phyloP scores from a whole-genome alignment of 306 rosid genomes.

The Castanopsis chinensis region DNA sequence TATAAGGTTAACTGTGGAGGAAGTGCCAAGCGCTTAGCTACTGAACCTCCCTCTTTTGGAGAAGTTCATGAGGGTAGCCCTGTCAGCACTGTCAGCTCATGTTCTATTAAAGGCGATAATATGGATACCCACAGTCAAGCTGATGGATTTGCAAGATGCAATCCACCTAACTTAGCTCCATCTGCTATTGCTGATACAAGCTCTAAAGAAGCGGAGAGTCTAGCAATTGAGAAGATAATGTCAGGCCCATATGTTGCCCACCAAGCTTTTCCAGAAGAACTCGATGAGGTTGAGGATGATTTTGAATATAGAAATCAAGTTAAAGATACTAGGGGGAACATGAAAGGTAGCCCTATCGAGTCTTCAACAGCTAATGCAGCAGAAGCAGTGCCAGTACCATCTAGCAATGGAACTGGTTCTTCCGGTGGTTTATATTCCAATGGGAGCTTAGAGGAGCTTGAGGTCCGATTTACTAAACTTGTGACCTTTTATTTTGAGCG shows the following conservation, averaged over 20 bases:
- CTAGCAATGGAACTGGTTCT: constrained; percentile 32
- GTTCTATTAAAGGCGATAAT: constrained; percentile 40
- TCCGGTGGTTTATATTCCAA: constrained; percentile 29
- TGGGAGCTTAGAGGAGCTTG: constrained; percentile 83
- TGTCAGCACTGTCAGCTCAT: constrained; percentile 41
- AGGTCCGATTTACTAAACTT: constrained; percentile 45
- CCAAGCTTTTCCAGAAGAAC: constrained; percentile 52
- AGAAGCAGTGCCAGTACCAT: constrained; percentile 30
- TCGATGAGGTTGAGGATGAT: constrained; percentile 82
- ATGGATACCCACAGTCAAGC: constrained; percentile 41
- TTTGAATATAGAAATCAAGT: constrained; percentile 38
- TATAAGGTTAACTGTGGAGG: constrained; percentile 72
- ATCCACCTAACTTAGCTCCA: constrained; percentile 21
- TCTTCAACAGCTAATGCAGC: constrained; percentile 37
- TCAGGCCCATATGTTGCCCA: constrained; percentile 52
- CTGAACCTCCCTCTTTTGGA: constrained; percentile 24
- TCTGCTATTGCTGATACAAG: constrained; percentile 27
- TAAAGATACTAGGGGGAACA: constrained; percentile 33
- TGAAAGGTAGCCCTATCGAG: constrained; percentile 29
- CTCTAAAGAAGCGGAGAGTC: constrained; percentile 67
- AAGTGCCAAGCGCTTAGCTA: constrained; percentile 40
- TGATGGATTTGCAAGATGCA: constrained; percentile 33
- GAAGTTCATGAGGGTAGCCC: constrained; percentile 50
- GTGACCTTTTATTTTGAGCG: constrained; percentile 17
- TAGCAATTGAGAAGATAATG: constrained; percentile 66